Conservation (phyloP, 1,284 basidiomycete species). For the Ceratobasidium sp. region DNA sequence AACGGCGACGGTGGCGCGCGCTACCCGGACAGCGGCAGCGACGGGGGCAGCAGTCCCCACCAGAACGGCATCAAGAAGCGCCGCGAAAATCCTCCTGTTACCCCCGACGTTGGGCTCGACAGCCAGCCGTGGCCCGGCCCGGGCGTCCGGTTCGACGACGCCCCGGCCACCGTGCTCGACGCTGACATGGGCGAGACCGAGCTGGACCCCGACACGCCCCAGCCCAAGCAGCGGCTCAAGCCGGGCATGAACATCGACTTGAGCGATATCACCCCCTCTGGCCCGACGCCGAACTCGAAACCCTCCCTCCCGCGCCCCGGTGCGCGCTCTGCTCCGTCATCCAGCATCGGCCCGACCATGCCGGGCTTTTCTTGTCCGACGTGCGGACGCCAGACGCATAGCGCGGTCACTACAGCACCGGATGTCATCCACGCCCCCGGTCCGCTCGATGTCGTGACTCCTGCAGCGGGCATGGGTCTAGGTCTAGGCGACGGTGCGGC, state of each 20-base stretch:
- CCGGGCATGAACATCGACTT: constrained; percentile 40
- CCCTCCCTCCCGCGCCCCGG: neutral
- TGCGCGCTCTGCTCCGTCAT: constrained; percentile 25
- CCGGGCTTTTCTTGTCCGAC: constrained; percentile 17
- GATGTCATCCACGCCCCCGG: constrained; percentile 41
- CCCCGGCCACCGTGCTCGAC: neutral
- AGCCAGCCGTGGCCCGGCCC: constrained; percentile 8
- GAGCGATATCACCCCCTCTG: constrained; percentile 3
- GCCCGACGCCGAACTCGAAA: too few species aligned
- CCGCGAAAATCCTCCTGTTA: constrained; percentile 33
- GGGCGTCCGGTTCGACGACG: constrained; percentile 22
- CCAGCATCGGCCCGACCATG: constrained; percentile 23
- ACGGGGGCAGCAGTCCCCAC: constrained; percentile 16
- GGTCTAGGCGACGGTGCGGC: constrained; percentile 14
- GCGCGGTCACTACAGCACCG: neutral
- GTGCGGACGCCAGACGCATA: constrained; percentile 26
- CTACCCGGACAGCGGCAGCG: constrained; percentile 25
- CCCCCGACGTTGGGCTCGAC: neutral
- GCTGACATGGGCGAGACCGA: constrained; percentile 1
- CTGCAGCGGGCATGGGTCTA: constrained; percentile 19
- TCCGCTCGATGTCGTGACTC: constrained; percentile 38
- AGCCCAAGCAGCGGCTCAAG: constrained; percentile 11
- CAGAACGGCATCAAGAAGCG: constrained; percentile 33
- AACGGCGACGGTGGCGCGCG: constrained; percentile 56
- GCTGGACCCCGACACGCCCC: constrained; percentile 13